These are phyloP conservation scores for Ramalina peruviana DNA, from an alignment of 495 filamentous ascomycete genomes.

Conservation along the genomic window DNA sequence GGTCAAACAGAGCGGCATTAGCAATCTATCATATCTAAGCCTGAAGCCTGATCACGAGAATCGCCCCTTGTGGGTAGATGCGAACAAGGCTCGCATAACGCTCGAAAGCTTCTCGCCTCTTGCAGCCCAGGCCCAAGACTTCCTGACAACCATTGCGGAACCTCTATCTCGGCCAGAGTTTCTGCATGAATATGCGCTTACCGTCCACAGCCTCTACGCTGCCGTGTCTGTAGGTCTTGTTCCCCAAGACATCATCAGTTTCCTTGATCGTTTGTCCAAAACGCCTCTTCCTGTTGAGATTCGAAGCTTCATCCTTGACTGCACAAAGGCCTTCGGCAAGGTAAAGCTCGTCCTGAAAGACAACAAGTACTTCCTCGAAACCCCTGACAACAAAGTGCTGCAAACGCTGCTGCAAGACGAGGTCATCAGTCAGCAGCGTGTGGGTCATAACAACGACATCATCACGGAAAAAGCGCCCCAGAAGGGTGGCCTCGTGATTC, in stretches of 20 bases:
- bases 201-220: conserved; percentile 82
- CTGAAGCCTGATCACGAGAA: conserved; percentile 81
- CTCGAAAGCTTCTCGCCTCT: conserved; percentile 90
- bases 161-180: conserved; percentile 75
- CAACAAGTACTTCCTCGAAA: conserved; percentile 89
- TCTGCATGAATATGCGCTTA: conserved; percentile 88
- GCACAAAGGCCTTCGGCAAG: conserved; percentile 84
- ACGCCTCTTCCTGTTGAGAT: conserved; percentile 69
- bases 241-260: conserved; percentile 77
- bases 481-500: conserved; percentile 83
- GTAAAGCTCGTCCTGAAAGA: conserved; percentile 90
- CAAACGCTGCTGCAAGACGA: conserved; percentile 67
- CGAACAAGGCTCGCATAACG: conserved; percentile 65
- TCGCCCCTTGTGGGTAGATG: conserved; percentile 88
- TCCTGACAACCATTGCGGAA: conserved; percentile 90
- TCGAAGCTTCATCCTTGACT: conserved; percentile 62
- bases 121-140: conserved; percentile 76
- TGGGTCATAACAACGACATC: conserved; percentile 54
- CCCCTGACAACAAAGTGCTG: conserved; percentile 67
- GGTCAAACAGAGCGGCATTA: conserved; percentile 40
- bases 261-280: conserved; percentile 77
- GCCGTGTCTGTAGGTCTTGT: conserved; percentile 84
- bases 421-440: conserved; percentile 48
- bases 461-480: conserved; percentile 71
- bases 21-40: conserved; percentile 66